phyloP scores from a whole-genome alignment of 306 rosid genomes.

The Lablab purpureus region DNA sequence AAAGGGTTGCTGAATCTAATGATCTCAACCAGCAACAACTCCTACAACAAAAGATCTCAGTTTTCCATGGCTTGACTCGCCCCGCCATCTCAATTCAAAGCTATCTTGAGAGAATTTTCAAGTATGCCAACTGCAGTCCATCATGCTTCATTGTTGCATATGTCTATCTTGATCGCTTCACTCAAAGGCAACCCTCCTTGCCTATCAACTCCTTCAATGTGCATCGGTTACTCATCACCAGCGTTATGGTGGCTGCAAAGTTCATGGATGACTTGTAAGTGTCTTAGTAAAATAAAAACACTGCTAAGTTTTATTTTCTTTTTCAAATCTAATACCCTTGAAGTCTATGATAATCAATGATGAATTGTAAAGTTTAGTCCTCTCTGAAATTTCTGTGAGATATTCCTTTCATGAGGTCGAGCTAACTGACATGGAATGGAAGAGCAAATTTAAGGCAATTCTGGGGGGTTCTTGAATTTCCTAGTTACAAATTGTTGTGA shows the following conservation, averaged over 20 bases:
- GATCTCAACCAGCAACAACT: slow-evolving; percentile 57
- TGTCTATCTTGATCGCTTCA: slow-evolving; percentile 90
- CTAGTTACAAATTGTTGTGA: slow-evolving; percentile 9
- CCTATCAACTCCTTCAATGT: slow-evolving; percentile 89
- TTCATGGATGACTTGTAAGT: slow-evolving; percentile 99
- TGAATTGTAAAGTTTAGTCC: slow-evolving; percentile 9
- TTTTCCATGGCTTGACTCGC: slow-evolving; percentile 85
- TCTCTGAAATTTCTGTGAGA: not conserved
- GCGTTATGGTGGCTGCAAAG: slow-evolving; percentile 92
- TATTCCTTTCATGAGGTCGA: not conserved
- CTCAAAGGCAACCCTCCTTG: slow-evolving; percentile 76
- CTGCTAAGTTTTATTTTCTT: not conserved
- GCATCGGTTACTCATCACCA: slow-evolving; percentile 88
- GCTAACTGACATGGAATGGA: slow-evolving; percentile 17
- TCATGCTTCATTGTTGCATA: slow-evolving; percentile 90
- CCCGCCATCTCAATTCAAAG: slow-evolving; percentile 82
- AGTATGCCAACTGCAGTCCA: slow-evolving; percentile 94
- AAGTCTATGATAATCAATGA: not conserved
- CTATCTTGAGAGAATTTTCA: slow-evolving; percentile 88
- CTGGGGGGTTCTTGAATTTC: slow-evolving; percentile 2
- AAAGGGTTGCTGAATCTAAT: slow-evolving; percentile 81
- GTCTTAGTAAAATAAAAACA: not conserved
- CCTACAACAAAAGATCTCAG: slow-evolving; percentile 71
- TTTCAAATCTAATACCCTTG: not conserved
- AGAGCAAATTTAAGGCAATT: slow-evolving; percentile 20